Percentiles rank a stretch among this genome's conserved stretches.
These are phyloP conservation scores for Mariannaea elegans DNA, from an alignment of 2,329 filamentous ascomycete genomes.

Conservation along the genomic window DNA sequence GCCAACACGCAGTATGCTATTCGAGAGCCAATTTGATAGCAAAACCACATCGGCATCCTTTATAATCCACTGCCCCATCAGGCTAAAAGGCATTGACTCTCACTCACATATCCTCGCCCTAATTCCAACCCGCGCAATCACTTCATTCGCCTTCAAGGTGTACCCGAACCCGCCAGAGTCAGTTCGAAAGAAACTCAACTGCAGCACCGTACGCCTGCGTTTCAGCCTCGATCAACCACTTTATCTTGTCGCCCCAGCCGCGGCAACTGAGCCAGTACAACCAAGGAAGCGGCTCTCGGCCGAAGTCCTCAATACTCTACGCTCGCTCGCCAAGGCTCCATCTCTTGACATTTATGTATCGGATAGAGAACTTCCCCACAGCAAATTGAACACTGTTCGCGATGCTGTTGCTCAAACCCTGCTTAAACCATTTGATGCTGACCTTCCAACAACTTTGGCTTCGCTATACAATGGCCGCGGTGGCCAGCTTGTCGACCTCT, in stretches of 20 bases:
- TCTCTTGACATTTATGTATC: constrained; percentile 14
- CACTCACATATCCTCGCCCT: constrained; percentile 2
- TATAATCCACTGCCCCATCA: constrained; percentile 7
- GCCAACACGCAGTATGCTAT: background rate
- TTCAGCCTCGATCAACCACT: background rate
- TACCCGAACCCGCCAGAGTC: constrained; percentile 1
- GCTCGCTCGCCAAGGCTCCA: constrained; percentile 1
- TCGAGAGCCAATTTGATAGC: constrained; percentile 11
- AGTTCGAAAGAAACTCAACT: constrained; percentile 13
- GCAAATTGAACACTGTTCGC: constrained; percentile 12
- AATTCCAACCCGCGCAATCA: constrained; percentile 1
- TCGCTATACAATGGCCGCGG: constrained; percentile 5
- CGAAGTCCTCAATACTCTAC: constrained; percentile 6
- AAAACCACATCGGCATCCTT: constrained; percentile 2
- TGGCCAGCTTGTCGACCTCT: constrained; percentile 5
- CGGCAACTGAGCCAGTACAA: constrained; percentile 6
- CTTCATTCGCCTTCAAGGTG: constrained; percentile 12
- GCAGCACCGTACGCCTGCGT: constrained; percentile 5
- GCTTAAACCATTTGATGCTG: constrained; percentile 9
- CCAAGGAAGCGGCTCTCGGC: constrained; percentile 12
- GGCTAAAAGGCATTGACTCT: constrained; percentile 13
- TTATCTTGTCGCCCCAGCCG: background rate
- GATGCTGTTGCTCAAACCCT: constrained; percentile 2
- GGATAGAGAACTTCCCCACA: constrained; percentile 8
- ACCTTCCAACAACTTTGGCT: background rate